Base-by-base conservation (phyloP, 2,329 filamentous ascomycete genomes). In the Phaeophleospora eucalypticola region DNA sequence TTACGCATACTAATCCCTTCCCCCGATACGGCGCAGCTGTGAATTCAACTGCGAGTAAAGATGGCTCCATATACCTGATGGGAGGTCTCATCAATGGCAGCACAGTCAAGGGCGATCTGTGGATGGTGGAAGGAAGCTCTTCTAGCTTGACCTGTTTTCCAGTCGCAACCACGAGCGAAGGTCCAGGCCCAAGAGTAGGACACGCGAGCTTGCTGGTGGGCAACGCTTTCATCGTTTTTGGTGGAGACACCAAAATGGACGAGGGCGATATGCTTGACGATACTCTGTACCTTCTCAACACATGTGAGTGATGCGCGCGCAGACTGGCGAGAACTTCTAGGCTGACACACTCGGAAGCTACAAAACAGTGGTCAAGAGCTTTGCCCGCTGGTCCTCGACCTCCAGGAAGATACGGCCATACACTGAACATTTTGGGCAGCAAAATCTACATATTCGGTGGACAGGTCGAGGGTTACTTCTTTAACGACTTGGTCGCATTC, bases 211-310 rank as follows among this genome's bases (percentile, higher is more conserved):
- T 98, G 61, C 77, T 98, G 14, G 93, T 98, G 44, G 94, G 94
- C 48, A 98, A 98, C 69, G 93, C 93, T 0, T 98, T 97, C 67
- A 98, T 98, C 58, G 93, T 98, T 10, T 98, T 97, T 64, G 94
- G 93, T 41, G 93, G 93, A 64, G 94, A 98, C 68, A 98, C 93
- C 42, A 98, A 98, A 70, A 86, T 95, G 65, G 89, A 96, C 45
- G 93, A 97, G 63, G 81, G 82, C 24, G 93, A 98, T 68, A 78
- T 87, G 40, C 74, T 98, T 48, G 93, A 98, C 62, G 91, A 98
- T 70, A 97, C 93, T 0, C 74, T 98, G 10, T 98, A 98, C 69
- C 79, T 98, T 41, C 77, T 98, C 42, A 98, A 98, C 71, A 98
- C 93, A 41, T 96, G 93, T 97, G 77, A 72, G 91, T 76, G 7